Percentiles rank a stretch among this genome's conserved stretches.
Conservation (phyloP, 73 alveolate species). For the Uronychia binucleata region DNA sequence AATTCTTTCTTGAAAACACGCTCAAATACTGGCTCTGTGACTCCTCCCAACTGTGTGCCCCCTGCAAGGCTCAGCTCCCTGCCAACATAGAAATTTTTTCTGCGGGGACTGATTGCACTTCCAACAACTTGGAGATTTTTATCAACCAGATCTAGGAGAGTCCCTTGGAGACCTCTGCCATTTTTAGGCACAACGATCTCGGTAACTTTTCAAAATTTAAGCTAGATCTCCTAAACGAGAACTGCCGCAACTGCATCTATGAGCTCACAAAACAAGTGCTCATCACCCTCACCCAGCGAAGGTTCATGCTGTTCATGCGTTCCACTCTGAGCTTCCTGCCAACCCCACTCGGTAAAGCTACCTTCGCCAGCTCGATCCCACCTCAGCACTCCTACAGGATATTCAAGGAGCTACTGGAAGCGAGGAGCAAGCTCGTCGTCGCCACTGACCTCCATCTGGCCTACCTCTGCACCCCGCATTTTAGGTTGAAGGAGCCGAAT, state of each 20-base stretch:
- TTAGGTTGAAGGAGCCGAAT: conserved; percentile 53
- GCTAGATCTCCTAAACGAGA: conserved; percentile 15
- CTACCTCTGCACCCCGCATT: conserved; percentile 53
- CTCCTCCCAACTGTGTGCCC: not conserved
- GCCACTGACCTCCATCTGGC: conserved; percentile 54
- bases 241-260: conserved; percentile 44
- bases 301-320: conserved; percentile 15
- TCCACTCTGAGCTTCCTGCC: conserved; percentile 27
- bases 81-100: not conserved
- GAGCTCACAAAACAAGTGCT: conserved; percentile 31
- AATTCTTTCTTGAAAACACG: conserved; percentile 31
- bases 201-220: too few relatives aligned
- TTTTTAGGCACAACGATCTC: too few relatives aligned
- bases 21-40: conserved; percentile 34
- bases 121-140: too few relatives aligned
- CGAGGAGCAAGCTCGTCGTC: conserved; percentile 42
- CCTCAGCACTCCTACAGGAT: conserved; percentile 54
- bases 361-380: conserved; percentile 64
- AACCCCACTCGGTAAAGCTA: conserved; percentile 64
- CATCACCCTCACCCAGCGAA: conserved; percentile 11
- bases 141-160: too few relatives aligned
- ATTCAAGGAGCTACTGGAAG: conserved; percentile 48
- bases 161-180: too few relatives aligned
- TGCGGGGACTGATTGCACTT: too few relatives aligned
- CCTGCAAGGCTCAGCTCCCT: conserved; percentile 7